Evolutionary conservation across 768 basidiomycete species (phyloP), one percentile per base, ranked within the genome.

Genomic region (Psilocybe cubensis): DNA sequence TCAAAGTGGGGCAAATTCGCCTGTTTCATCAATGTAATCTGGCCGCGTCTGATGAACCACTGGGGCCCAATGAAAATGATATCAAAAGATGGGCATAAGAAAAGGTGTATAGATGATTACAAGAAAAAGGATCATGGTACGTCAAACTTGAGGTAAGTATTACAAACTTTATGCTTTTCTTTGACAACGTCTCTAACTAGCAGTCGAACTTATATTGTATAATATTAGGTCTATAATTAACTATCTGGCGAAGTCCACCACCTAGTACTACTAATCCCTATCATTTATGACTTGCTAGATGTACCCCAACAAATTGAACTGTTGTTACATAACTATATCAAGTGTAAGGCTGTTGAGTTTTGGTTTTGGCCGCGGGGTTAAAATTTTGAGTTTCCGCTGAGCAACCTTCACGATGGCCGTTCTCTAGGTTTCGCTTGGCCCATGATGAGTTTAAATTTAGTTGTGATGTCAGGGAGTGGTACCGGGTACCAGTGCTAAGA

Each of bases 1-100:
- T 65, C 38, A 29, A 33, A 41, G 49, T 57, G 20, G 61, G 52
- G 5, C 63, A 62, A 18, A 44, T 60, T 21, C 60, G 61, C 12
- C 20, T 65, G 12, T 65, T 65, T 33, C 63, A 65, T 25, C 58
- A 60, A 42, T 62, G 63, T 50, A 62, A 62, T 42, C 23, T 65
- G 31, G 63, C 63, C 12, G 59, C 52, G 3, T 62, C 61, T 11
- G 52, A 59, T 29, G 35, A 51, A 9, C 61, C 61, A 3, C 5
- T 52, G 17, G 63, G 61, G 17, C 60, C 63, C 18, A 57, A 18
- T 28, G 18, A 40, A 8, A 47, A 53, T 10, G 63, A 65, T 27
- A 41, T 61, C 6, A 24, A 42, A 44, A 44, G 25, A 40, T 64
- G 57, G 60, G 40, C 54, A 38, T 40, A 33, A 35, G 4, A 11